Percentiles rank a stretch among this genome's conserved stretches.
Conservation (phyloP, 805 yeast species). For the Lipomyces yamadae region DNA sequence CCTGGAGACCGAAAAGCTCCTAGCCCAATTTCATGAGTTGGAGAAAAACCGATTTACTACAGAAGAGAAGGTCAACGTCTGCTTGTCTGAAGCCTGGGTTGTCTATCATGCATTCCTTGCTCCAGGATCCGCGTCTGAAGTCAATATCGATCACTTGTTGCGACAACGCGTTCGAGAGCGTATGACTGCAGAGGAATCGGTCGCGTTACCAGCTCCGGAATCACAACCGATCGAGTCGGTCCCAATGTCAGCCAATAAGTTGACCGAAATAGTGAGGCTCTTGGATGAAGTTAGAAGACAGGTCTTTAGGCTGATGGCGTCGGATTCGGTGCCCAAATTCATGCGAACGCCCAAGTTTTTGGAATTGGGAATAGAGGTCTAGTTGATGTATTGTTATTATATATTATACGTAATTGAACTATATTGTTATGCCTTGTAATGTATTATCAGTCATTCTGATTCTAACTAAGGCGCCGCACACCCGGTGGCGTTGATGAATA, state of each 20-base stretch:
- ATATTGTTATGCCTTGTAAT: neutral
- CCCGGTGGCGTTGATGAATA: neutral
- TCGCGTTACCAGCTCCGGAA: neutral
- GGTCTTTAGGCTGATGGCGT: conserved; percentile 37
- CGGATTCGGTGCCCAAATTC: conserved; percentile 39
- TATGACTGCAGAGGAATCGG: conserved; percentile 18
- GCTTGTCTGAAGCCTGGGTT: conserved; percentile 61
- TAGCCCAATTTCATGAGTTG: conserved; percentile 24
- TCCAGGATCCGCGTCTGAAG: conserved; percentile 66
- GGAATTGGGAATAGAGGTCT: conserved; percentile 16
- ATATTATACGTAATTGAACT: neutral
- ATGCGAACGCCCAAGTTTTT: conserved; percentile 15
- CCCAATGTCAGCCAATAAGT: conserved; percentile 14
- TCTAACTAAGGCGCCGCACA: neutral
- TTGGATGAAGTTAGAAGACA: conserved; percentile 32
- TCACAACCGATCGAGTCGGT: conserved; percentile 1
- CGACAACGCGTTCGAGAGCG: conserved; percentile 30
- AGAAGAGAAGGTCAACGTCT: conserved; percentile 23
- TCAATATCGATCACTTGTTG: conserved; percentile 63
- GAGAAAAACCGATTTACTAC: conserved; percentile 13
- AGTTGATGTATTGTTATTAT: neutral
- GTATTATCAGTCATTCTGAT: no score
- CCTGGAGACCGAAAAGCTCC: conserved; percentile 59
- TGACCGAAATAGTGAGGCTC: conserved; percentile 26
- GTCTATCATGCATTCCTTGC: conserved; percentile 70